Percentiles rank a stretch among this genome's conserved stretches.
Conservation (phyloP, 2,329 filamentous ascomycete genomes). For the Tolypocladium guangdongense region DNA sequence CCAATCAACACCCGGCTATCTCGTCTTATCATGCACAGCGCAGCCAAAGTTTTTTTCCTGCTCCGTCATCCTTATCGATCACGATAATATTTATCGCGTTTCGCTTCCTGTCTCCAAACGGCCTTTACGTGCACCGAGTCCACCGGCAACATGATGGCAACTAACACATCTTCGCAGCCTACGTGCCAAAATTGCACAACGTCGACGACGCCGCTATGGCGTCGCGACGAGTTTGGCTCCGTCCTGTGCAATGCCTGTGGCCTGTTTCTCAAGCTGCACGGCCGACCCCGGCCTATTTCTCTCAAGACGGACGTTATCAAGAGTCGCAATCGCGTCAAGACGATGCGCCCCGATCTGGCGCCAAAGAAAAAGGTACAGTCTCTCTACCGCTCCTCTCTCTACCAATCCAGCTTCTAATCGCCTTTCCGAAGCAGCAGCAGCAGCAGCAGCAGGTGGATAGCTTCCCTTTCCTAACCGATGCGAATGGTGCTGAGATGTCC, state of each 20-base stretch:
- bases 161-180: conserved; percentile 65
- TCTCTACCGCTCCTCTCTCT: not conserved
- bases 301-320: conserved; percentile 99
- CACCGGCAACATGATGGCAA: conserved; percentile 36
- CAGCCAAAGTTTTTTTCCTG: conserved; percentile 22
- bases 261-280: conserved; percentile 93
- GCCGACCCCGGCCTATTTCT: conserved; percentile 83
- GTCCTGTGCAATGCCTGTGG: conserved; percentile 98
- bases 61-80: conserved; percentile 28
- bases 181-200: conserved; percentile 95
- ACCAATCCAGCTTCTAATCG: not conserved
- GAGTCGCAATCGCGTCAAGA: conserved; percentile 96
- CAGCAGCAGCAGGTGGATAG: conserved; percentile 29
- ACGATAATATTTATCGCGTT: conserved; percentile 20
- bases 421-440: conserved; percentile 9
- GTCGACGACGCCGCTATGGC: conserved; percentile 92
- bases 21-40: conserved; percentile 24
- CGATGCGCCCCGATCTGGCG: conserved; percentile 62
- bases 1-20: conserved; percentile 15
- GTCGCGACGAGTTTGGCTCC: conserved; percentile 87
- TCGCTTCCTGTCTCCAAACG: conserved; percentile 13
- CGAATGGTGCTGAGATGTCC: conserved; percentile 48
- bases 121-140: conserved; percentile 15
- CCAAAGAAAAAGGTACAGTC: conserved; percentile 70
- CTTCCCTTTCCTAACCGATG: conserved; percentile 29